These are phyloP conservation scores for Colletotrichum noveboracense DNA, from an alignment of 2,329 filamentous ascomycete species.

Conservation along the genomic window DNA sequence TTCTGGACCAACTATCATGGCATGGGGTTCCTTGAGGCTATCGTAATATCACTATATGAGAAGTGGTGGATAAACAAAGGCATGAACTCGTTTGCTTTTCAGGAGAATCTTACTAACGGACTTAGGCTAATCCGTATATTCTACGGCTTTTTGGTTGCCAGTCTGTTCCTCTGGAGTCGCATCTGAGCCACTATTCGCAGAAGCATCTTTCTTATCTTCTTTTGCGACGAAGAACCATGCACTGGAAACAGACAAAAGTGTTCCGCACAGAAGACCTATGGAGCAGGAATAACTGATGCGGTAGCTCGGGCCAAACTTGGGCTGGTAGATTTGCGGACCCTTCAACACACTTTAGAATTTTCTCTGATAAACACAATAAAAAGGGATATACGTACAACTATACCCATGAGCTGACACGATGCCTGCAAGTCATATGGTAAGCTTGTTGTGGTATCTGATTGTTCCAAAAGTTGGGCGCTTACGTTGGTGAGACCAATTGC, in stretches of 20 bases:
- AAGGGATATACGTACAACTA: conserved; percentile 29
- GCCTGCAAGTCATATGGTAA: conserved; percentile 13
- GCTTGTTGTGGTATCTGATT: neutral
- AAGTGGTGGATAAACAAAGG: neutral
- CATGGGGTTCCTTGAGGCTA: neutral
- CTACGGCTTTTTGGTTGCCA: neutral
- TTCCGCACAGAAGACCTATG: conserved; percentile 35
- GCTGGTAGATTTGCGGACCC: conserved; percentile 43
- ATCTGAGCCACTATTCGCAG: neutral
- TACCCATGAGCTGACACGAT: conserved; percentile 38
- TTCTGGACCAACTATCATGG: neutral
- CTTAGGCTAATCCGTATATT: neutral
- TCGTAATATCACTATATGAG: neutral
- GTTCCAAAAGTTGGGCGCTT: neutral
- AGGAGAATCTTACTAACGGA: neutral
- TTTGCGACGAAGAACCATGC: conserved; percentile 27
- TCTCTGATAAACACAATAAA: too few species aligned
- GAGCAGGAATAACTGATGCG: conserved; percentile 39
- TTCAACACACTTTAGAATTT: neutral
- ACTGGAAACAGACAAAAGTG: conserved; percentile 24
- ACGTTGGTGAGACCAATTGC: conserved; percentile 42
- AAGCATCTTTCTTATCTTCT: conserved; percentile 7
- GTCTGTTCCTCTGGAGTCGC: neutral
- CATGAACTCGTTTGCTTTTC: neutral
- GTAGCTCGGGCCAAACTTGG: conserved; percentile 43